Evolutionary conservation across 1,284 basidiomycete species (phyloP).

Genomic region (Microbotryum saponariae): DNA sequence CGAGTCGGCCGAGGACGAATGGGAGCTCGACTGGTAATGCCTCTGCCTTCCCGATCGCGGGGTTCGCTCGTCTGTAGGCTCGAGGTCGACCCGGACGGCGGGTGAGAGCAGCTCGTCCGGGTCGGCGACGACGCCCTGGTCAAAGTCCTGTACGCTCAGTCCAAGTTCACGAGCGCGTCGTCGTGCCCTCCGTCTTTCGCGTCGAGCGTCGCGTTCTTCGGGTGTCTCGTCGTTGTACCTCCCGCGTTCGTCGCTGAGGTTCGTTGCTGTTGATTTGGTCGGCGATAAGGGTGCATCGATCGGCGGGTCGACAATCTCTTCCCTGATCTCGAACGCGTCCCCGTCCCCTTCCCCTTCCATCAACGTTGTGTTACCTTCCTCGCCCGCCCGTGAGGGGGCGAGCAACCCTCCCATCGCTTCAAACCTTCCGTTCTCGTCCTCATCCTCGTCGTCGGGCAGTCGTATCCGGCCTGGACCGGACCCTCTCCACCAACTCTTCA

Average conservation of each 20-base stretch:
- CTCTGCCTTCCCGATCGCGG: neutral
- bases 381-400: neutral
- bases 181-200: constrained; percentile 1
- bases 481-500: constrained; percentile 26
- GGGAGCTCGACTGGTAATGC: no score
- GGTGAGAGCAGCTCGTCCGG: constrained; percentile 4
- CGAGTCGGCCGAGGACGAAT: neutral
- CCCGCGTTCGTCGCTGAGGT: constrained; percentile 2
- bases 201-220: constrained; percentile 5
- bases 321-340: constrained; percentile 2
- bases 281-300: neutral
- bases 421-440: neutral
- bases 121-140: constrained; percentile 6
- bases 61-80: neutral
- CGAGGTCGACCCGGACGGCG: neutral
- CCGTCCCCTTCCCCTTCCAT: neutral
- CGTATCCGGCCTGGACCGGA: constrained; percentile 10
- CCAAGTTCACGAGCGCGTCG: constrained; percentile 9
- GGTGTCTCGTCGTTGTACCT: neutral
- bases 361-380: neutral
- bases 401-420: neutral
- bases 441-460: constrained; percentile 20
- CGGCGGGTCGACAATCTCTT: constrained; percentile 6
- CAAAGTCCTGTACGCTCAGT: constrained; percentile 7
- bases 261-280: neutral